A percentile compares a stretch with the other conserved stretches of the same genome.
These are phyloP conservation scores for Trichoderma atrobrunneum DNA, from an alignment of 2,329 filamentous ascomycete species.

Conservation along the genomic window DNA sequence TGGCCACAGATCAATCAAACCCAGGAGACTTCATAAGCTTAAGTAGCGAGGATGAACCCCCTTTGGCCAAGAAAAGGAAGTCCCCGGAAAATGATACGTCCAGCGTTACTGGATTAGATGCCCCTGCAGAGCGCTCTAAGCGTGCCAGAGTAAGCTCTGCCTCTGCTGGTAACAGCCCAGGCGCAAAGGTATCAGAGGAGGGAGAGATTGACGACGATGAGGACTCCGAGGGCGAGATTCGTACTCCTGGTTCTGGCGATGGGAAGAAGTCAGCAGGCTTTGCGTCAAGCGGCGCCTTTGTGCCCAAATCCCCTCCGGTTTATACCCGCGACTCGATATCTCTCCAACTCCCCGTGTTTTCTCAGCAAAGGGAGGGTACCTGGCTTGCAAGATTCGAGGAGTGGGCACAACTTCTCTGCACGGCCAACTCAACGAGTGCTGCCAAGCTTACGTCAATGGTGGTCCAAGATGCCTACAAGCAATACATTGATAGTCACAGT, in stretches of 20 bases:
- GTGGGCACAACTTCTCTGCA: slow-evolving; percentile 34
- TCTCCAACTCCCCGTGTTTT: slow-evolving; percentile 31
- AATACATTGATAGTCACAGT: slow-evolving; percentile 33
- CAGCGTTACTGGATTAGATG: neutral
- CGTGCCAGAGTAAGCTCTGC: slow-evolving; percentile 21
- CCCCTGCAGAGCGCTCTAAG: slow-evolving; percentile 22
- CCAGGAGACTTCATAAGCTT: slow-evolving; percentile 18
- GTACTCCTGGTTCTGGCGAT: neutral
- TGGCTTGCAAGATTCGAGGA: slow-evolving; percentile 37
- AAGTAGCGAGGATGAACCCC: slow-evolving; percentile 14
- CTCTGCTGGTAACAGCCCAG: neutral
- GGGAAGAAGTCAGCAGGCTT: neutral
- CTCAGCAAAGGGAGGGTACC: slow-evolving; percentile 30
- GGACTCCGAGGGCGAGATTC: neutral
- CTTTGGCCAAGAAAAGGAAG: slow-evolving; percentile 16
- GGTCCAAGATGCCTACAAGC: slow-evolving; percentile 28
- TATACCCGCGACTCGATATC: slow-evolving; percentile 24
- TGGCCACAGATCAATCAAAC: slow-evolving; percentile 8
- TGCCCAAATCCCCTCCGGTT: slow-evolving; percentile 24
- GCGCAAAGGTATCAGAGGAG: slow-evolving; percentile 30
- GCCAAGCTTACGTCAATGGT: slow-evolving; percentile 27
- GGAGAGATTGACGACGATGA: slow-evolving; percentile 33
- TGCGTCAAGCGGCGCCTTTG: slow-evolving; percentile 18
- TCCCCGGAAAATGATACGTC: neutral
- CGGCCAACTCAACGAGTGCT: slow-evolving; percentile 26